Evolutionary conservation across 495 filamentous ascomycete genomes (phyloP), one percentile per base, ranked within the genome.

Genomic region (Tuber umbilicatum): DNA sequence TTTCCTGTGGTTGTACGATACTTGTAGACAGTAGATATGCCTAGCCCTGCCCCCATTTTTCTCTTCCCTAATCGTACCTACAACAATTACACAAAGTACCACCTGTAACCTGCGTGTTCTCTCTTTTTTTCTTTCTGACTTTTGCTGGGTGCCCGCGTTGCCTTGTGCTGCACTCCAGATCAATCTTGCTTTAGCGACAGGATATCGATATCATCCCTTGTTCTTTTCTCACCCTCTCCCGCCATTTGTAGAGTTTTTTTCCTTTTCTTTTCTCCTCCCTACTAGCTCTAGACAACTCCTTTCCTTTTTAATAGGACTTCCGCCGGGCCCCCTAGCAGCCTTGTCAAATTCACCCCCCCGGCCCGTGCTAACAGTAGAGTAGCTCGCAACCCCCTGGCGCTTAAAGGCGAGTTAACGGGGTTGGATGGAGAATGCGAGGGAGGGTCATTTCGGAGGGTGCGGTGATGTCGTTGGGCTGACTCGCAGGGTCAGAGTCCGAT

Each of bases 251-350:
- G 45, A 23, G 16, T 10, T 60, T 31, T 31, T n/a, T 64, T 60
- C 4, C 0, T 31, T 3, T 5, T 17, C n/a, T 17, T 64, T 64
- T 31, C n/a, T 31, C 55, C 55, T 31, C n/a, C n/a, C 27, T 27
- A 6, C 50, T 31, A 5, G 50, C n/a, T 31, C 50, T 31, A 68
- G 73, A 69, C 41, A 77, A 60, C 72, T 27, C 72, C 69, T 64
- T 78, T 78, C 77, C 71, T 37, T 69, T 79, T 78, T 79, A 71
- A 72, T 70, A 78, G 43, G 42, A 72, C 71, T 77, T 77, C 77
- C 69, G 75, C 37, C 60, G 72, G 45, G 73, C 64, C 71, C 75
- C 76, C 77, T 71, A 72, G 69, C 74, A 78, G 74, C 74, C 75
- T 75, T 79, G 75, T 74, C 75, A 79, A 60, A 74, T 68, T 68